Evolutionary conservation across 2,329 filamentous ascomycete species (phyloP), one percentile per base, ranked within the genome.

Genomic region (Cordyceps militaris): DNA sequence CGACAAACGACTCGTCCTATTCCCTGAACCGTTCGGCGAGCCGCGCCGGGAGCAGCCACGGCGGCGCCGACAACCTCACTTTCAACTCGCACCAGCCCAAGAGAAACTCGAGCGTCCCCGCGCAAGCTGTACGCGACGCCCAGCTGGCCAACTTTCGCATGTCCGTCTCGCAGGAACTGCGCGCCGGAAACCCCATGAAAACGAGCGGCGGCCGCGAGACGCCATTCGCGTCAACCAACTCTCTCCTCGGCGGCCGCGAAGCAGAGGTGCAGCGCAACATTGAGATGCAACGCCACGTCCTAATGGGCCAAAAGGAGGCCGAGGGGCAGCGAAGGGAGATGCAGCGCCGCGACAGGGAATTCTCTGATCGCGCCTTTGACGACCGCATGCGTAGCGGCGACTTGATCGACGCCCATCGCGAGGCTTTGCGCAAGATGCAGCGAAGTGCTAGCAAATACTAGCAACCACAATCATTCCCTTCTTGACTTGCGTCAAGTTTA

Each of bases 391-490:
- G 89, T 56, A 84, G 82, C 16, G 86, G 86, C 0, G 83, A 88
- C 62, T 81, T 96, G 76, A 76, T 88, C 53, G 87, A 89, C 47
- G 80, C 86, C 23, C 92, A 97, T 69, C 80, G 87, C 21, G 87
- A 92, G 62, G 89, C 87, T 1, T 80, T 97, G 81, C 79, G 88
- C 61, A 85, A 79, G 69, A 88, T 97, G 85, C 91, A 96, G 65
- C 72, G 70, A 36, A 63, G 67, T 24, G 74, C 75, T 1, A 75
- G 42, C 50, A 58, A 54, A 66, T 30, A 61, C 21, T 44, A 32
- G n/a, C 34, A 13, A 38, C 11, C 10, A 14, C 28, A 42, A 19
- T 8, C n/a, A n/a, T 52, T 40, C 11, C 24, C 28, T 46, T 11
- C 14, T 50, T 38, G 14, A 23, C 19, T 36, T 30, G 21, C 16